These are phyloP conservation scores for Malassezia psittaci DNA, from an alignment of 1,284 basidiomycete species.

Conservation along the genomic window DNA sequence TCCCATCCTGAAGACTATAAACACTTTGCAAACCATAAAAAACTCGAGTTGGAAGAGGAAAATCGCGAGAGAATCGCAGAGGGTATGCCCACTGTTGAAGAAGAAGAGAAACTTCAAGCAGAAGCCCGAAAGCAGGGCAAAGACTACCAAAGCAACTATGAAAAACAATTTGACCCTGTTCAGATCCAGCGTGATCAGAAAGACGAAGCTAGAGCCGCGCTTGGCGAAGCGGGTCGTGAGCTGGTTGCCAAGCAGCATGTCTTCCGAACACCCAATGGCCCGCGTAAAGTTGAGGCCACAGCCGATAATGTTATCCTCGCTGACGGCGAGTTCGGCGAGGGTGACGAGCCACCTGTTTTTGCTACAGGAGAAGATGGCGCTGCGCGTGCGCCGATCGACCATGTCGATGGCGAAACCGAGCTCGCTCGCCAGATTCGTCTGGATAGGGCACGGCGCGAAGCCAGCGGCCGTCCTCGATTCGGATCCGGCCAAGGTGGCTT, in stretches of 20 bases:
- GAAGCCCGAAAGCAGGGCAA: conserved; percentile 32
- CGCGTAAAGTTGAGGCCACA: conserved; percentile 33
- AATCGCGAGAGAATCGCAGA: conserved; percentile 69
- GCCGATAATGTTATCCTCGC: conserved; percentile 29
- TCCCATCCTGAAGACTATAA: conserved; percentile 65
- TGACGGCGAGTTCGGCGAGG: conserved; percentile 30
- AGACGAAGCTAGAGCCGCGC: conserved; percentile 25
- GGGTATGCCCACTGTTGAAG: conserved; percentile 56
- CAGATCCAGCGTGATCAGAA: conserved; percentile 29
- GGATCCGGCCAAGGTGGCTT: conserved; percentile 32
- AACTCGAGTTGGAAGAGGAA: conserved; percentile 76
- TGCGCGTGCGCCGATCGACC: conserved; percentile 20
- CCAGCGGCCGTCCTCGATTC: conserved; percentile 27
- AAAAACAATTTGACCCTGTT: conserved; percentile 32
- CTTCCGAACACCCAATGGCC: conserved; percentile 42
- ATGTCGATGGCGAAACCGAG: conserved; percentile 37
- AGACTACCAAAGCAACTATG: conserved; percentile 39
- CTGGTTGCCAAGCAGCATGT: conserved; percentile 37
- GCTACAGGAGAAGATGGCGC: conserved; percentile 12
- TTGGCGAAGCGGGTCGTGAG: conserved; percentile 36
- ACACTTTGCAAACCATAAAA: conserved; percentile 76
- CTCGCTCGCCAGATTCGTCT: conserved; percentile 31
- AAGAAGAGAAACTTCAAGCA: conserved; percentile 30
- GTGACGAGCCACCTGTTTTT: conserved; percentile 25
- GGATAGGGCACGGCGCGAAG: conserved; percentile 30